These are phyloP conservation scores for Pseudovirgaria hyperparasitica DNA, from an alignment of 2,329 filamentous ascomycete species.

Conservation along the genomic window DNA sequence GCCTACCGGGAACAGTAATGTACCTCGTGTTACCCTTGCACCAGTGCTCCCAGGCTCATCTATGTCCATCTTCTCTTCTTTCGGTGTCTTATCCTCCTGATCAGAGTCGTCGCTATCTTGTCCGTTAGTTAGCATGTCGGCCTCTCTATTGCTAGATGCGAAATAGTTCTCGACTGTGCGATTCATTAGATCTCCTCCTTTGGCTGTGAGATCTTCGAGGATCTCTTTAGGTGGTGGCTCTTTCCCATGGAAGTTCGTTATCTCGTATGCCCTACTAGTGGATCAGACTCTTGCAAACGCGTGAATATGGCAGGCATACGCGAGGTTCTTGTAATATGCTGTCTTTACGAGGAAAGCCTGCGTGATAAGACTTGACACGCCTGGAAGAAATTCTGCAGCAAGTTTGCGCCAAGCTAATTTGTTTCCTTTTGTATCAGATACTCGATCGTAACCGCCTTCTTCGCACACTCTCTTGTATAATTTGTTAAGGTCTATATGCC, in stretches of 20 bases:
- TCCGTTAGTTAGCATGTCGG: constrained; percentile 36
- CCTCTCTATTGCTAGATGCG: constrained; percentile 34
- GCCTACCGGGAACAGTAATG: no score
- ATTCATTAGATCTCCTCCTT: constrained; percentile 66
- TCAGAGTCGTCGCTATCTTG: constrained; percentile 37
- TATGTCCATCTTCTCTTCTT: constrained; percentile 35
- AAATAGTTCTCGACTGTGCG: constrained; percentile 67
- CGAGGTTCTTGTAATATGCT: constrained; percentile 80
- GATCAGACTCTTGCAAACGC: constrained; percentile 1
- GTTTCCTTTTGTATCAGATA: constrained; percentile 52
- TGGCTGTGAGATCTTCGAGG: constrained; percentile 66
- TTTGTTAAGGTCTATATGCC: constrained; percentile 63
- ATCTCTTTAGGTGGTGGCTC: constrained; percentile 82
- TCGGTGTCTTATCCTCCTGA: constrained; percentile 36
- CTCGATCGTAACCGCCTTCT: constrained; percentile 74
- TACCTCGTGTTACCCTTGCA: constrained; percentile 24
- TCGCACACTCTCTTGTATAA: constrained; percentile 66
- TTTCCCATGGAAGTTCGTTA: constrained; percentile 61
- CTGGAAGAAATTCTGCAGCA: constrained; percentile 62
- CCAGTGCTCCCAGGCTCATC: constrained; percentile 34
- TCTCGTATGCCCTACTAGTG: constrained; percentile 57
- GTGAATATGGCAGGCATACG: constrained; percentile 27
- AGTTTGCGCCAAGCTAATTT: constrained; percentile 79
- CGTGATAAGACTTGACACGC: constrained; percentile 63
- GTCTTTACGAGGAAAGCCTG: constrained; percentile 78